These are phyloP conservation scores for Combretum micranthum DNA, from an alignment of 345 rosid species.

Conservation along the genomic window DNA sequence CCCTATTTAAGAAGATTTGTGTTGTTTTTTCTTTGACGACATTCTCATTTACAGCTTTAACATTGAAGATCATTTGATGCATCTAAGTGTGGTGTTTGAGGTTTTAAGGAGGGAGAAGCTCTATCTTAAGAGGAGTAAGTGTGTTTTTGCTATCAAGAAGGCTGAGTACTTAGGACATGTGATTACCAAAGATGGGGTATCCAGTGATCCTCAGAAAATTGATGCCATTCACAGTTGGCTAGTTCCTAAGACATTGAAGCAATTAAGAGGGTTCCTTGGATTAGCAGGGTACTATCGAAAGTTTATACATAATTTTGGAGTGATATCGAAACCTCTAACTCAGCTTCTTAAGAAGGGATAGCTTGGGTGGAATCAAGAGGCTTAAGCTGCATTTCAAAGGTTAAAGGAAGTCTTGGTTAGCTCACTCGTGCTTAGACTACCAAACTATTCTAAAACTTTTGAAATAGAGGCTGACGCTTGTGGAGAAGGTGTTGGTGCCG, in stretches of 20 bases:
- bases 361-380: background rate
- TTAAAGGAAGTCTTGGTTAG: background rate
- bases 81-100: background rate
- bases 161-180: slow-evolving; percentile 3
- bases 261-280: background rate
- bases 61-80: background rate
- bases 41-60: background rate
- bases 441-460: background rate
- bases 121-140: background rate
- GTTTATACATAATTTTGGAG: background rate
- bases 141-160: background rate
- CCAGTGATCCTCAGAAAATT: background rate
- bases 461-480: background rate
- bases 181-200: background rate
- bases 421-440: background rate
- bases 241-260: background rate
- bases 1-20: background rate
- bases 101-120: background rate
- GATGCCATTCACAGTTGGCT: background rate
- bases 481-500: background rate
- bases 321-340: background rate
- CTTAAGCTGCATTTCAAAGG: background rate
- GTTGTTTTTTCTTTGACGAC: background rate
- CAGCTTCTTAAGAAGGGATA: background rate
- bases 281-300: background rate